These are phyloP conservation scores for Beauveria brongniartii DNA, from an alignment of 2,329 filamentous ascomycete species.

Conservation along the genomic window DNA sequence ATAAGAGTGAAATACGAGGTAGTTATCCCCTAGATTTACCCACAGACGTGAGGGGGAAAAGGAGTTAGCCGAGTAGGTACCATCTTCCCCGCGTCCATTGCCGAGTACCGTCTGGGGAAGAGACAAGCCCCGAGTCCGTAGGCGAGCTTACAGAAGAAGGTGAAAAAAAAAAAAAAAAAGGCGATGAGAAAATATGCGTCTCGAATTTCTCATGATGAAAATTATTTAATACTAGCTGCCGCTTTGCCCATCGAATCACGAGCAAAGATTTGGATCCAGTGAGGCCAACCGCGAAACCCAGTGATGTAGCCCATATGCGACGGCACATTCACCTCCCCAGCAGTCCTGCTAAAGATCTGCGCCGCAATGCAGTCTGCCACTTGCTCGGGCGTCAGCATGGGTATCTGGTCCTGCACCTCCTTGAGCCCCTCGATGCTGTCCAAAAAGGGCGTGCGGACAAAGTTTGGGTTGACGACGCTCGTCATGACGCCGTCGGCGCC, in stretches of 20 bases:
- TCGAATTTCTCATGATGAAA: not conserved
- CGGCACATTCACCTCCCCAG: not conserved
- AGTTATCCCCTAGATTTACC: too few species aligned
- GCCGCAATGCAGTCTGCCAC: not conserved
- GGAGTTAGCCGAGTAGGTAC: too few species aligned
- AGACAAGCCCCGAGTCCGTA: too few species aligned
- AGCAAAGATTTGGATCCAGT: not conserved
- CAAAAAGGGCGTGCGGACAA: slow-evolving; percentile 39
- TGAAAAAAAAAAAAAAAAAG: too few species aligned
- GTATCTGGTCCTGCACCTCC: slow-evolving; percentile 5
- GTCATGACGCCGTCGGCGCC: slow-evolving; percentile 54
- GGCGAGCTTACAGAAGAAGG: too few species aligned
- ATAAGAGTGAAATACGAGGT: too few species aligned
- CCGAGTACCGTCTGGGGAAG: too few species aligned
- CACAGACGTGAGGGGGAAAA: too few species aligned
- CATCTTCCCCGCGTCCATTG: too few species aligned
- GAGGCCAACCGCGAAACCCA: not conserved
- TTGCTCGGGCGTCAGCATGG: not conserved
- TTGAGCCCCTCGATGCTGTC: slow-evolving; percentile 7
- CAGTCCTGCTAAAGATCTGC: not conserved
- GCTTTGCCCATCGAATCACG: not conserved
- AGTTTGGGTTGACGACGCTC: slow-evolving; percentile 52
- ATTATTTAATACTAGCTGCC: not conserved
- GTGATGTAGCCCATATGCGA: not conserved
- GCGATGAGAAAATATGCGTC: too few species aligned